Evolutionary conservation across 2,329 filamentous ascomycete species (phyloP), one percentile per base, ranked within the genome.

Genomic region (Periconia digitata): DNA sequence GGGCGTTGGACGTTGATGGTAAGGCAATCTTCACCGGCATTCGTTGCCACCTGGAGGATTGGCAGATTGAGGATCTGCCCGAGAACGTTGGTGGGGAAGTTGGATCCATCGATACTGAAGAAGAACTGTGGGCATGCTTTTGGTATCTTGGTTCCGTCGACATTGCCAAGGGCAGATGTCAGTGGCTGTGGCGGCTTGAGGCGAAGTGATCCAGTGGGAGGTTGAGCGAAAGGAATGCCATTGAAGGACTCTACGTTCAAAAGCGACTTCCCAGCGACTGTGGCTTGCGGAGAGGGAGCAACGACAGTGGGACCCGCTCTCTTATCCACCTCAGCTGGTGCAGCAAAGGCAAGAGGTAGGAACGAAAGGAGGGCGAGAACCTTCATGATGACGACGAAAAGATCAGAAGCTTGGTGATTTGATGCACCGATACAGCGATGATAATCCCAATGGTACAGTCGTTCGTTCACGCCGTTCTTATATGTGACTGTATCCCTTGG

Each of bases 151-250:
- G 81, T 84, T 0, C 84, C 86, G 34, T 83, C 77, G 32, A 87
- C 75, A 0, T 76, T 84, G 1, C 86, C 87, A 0, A 89, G 69
- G 0, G 76, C 59, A 4, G 74, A 70, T 6, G 77, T 82, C 15
- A 89, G 72, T 7, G 79, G 75, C 61, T 84, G 78, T 1, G 89
- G 89, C 6, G 86, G 85, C 62, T 81, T 85, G 27, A 94, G 79
- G 15, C 89, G 84, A 20, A 90, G 74, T 3, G 76, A 66, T 0
- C 85, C 87, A 0, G 81, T 77, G 0, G 89, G 89, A 1, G 87
- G 79, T 52, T 89, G 76, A 2, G 88, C 87, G 62, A 85, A 94
- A 3, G 88, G 89, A 47, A 94, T 89, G 18, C 85, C 87, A 46
- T 80, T 83, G 73, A 89, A 92, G 21, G 76, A 81, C 48, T 92